Evolutionary conservation across 148 eudicot genomes (phyloP), one percentile per base, ranked within the genome.

Genomic region (Silene conica): DNA sequence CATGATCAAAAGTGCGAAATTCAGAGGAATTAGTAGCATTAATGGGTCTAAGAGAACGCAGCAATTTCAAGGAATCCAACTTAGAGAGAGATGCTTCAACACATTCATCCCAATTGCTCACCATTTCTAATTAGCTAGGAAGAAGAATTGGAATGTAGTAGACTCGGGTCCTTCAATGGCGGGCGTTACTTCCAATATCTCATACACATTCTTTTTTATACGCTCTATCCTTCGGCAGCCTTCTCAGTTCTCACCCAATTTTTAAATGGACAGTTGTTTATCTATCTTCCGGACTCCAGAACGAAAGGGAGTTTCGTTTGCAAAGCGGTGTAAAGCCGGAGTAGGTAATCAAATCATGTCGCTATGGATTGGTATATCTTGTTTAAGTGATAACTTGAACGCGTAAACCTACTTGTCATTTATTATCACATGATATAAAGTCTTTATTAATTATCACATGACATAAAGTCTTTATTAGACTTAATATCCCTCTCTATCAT

Each of bases 31-130:
- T 73, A 21, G 83, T 56, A 50, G 83, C 85, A 76, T 86, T 84
- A 81, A 94, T 89, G 85, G 98, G 98, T 78, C 91, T 85, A 10
- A 94, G 87, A 71, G 93, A 94, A 21, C 96, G 90, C 8, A 89
- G 79, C 26, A 91, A 71, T 75, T 91, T 89, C 73, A 80, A 64
- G 50, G 92, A 86, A 19, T 94, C 85, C 67, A 94, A 82, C 75
- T 82, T 89, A 2, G 85, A 62, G 28, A 91, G 82, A 6, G 93
- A 85, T 71, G 76, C 80, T 70, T 86, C 97, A 5, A 94, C 93
- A 89, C 89, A 88, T 12, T 34, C 67, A 78, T 91, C 97, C 98
- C 98, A 94, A 31, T 62, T 75, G 55, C 20, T 45, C 22, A 48
- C 61, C 75, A 70, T 79, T 68, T 54, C 70, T 13, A 6, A 28